These are phyloP conservation scores for Setaria italica DNA, from an alignment of 202 grass and related monocot genomes.

Conservation along the genomic window DNA sequence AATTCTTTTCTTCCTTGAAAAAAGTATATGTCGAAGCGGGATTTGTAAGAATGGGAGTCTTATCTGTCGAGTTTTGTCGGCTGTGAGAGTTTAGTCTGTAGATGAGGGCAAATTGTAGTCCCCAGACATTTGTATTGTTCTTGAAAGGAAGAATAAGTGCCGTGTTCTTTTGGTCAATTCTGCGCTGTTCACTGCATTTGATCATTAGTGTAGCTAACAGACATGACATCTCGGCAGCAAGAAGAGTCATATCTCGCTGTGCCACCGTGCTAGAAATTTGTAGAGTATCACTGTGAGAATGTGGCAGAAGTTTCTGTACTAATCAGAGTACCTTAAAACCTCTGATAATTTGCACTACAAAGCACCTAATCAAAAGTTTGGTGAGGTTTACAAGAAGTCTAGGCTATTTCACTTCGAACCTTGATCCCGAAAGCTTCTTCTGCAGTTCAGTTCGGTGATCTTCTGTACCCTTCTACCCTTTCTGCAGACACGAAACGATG, in stretches of 20 bases:
- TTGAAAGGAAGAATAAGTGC: background rate
- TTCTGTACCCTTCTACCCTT: background rate
- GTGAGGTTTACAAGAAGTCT: background rate
- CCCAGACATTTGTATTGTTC: conserved; percentile 15
- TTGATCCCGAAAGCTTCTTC: background rate
- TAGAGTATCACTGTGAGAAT: background rate
- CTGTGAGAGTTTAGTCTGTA: conserved; percentile 39
- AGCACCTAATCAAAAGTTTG: background rate
- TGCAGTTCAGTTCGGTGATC: background rate
- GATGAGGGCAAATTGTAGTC: conserved; percentile 28
- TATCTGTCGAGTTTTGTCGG: conserved; percentile 25
- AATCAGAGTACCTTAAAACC: background rate
- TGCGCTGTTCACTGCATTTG: background rate
- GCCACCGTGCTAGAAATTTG: background rate
- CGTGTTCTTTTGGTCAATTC: background rate
- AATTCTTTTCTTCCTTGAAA: conserved; percentile 40
- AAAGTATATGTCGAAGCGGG: background rate
- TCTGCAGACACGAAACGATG: background rate
- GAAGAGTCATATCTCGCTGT: background rate
- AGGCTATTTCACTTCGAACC: background rate
- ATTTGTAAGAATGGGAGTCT: conserved; percentile 1
- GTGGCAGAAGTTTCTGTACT: background rate
- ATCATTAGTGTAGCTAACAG: background rate
- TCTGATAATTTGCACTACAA: background rate
- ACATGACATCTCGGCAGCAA: background rate